Percentiles rank a stretch among this genome's conserved stretches.
phyloP scores from a whole-genome alignment of 169 alveolate species.

The Plasmodium cynomolgi region DNA sequence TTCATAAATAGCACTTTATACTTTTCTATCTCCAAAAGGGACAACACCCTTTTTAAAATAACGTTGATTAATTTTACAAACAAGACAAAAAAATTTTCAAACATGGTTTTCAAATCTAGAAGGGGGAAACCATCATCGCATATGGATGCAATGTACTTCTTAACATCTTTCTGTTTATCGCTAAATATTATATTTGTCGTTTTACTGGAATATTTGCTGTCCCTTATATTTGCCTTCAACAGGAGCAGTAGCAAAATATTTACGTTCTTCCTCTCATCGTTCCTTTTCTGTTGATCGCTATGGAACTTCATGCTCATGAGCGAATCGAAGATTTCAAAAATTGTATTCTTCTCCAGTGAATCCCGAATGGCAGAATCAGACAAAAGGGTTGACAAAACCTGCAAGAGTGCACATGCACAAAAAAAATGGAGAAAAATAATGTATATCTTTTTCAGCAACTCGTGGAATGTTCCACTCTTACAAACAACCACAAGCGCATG shows the following conservation, averaged over 20 bases:
- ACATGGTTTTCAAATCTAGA: constrained; percentile 23
- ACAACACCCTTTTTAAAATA: constrained; percentile 26
- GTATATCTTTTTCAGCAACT: not conserved
- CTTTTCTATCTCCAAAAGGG: constrained; percentile 30
- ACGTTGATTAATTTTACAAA: constrained; percentile 58
- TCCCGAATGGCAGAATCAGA: constrained; percentile 48
- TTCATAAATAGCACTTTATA: constrained; percentile 45
- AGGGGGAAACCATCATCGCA: constrained; percentile 34
- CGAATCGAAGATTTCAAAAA: constrained; percentile 57
- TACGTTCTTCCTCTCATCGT: constrained; percentile 33
- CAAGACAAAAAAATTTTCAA: constrained; percentile 52
- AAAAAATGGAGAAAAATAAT: constrained; percentile 7
- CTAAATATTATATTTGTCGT: constrained; percentile 45
- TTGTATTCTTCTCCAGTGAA: constrained; percentile 30
- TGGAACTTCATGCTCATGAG: constrained; percentile 21
- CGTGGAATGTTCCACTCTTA: not conserved
- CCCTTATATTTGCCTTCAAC: constrained; percentile 51
- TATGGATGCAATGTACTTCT: constrained; percentile 17
- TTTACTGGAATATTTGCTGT: constrained; percentile 12
- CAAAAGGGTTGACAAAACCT: constrained; percentile 32
- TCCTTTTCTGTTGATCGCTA: constrained; percentile 7
- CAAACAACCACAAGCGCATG: not conserved
- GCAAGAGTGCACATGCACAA: not conserved
- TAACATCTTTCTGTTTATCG: constrained; percentile 33
- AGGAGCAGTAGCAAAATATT: constrained; percentile 17